phyloP scores from a whole-genome alignment of 371 early-diverging fungal genomes.

The Saksenaea vasiformis region DNA sequence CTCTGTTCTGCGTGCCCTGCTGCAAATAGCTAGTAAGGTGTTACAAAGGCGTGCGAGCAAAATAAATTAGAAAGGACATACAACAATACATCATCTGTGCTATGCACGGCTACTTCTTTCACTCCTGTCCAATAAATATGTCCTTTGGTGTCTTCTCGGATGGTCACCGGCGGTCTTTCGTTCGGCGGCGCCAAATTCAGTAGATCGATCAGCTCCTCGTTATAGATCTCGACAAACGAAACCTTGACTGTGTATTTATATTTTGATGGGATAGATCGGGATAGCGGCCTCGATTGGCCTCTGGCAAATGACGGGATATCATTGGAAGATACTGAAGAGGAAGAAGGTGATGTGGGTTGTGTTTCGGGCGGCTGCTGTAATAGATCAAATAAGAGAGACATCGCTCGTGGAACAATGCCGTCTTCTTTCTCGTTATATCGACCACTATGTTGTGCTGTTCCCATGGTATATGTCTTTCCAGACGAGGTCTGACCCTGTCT shows the following conservation, averaged over 20 bases:
- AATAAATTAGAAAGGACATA: conserved; percentile 26
- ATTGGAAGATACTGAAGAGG: conserved; percentile 21
- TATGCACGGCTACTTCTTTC: conserved; percentile 75
- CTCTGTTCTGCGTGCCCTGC: conserved; percentile 82
- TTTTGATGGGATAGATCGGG: conserved; percentile 8
- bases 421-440: conserved; percentile 52
- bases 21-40: conserved; percentile 57
- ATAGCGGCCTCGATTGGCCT: conserved; percentile 17
- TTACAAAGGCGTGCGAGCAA: neutral
- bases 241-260: conserved; percentile 55
- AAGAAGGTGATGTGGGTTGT: conserved; percentile 24
- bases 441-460: conserved; percentile 79
- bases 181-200: conserved; percentile 56
- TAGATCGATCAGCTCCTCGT: conserved; percentile 93
- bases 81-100: conserved; percentile 79
- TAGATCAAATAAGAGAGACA: conserved; percentile 76
- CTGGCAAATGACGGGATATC: conserved; percentile 11
- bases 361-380: conserved; percentile 38
- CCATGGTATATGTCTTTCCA: conserved; percentile 99
- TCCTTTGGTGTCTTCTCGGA: conserved; percentile 92
- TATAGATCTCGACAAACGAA: conserved; percentile 95
- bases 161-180: conserved; percentile 70
- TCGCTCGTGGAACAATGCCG: conserved; percentile 93
- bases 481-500: conserved; percentile 85
- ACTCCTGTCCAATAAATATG: conserved; percentile 91